Evolutionary conservation across 768 basidiomycete genomes (phyloP).

Genomic region (Rhodotorula graminis): DNA sequence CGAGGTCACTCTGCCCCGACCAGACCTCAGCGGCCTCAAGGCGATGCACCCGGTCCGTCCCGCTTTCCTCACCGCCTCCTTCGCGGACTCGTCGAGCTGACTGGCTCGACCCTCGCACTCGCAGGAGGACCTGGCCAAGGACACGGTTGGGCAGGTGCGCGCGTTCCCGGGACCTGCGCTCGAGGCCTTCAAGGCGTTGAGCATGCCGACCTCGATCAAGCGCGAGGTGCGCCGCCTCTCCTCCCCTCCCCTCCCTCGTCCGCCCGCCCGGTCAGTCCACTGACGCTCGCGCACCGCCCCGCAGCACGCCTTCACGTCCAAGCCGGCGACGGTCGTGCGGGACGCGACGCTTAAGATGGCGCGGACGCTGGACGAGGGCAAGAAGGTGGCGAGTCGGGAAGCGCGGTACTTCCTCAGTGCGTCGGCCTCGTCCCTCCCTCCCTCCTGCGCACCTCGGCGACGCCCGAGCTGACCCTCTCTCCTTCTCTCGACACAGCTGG

Average conservation of each 20-base stretch:
- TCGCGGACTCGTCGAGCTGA: background rate
- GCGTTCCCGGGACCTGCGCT: constrained; percentile 12
- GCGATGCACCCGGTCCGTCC: constrained; percentile 20
- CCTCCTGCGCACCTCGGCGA: background rate
- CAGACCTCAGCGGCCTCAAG: constrained; percentile 5
- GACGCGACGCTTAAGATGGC: constrained; percentile 12
- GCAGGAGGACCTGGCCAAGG: constrained; percentile 20
- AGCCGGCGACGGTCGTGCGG: constrained; percentile 28
- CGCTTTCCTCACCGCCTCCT: background rate
- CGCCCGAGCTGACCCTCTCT: background rate
- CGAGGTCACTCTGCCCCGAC: constrained; percentile 25
- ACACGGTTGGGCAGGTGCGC: constrained; percentile 15
- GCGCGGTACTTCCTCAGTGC: constrained; percentile 23
- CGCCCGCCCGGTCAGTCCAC: background rate
- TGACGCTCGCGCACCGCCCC: too few relatives aligned
- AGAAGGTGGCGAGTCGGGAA: constrained; percentile 10
- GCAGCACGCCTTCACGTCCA: constrained; percentile 14
- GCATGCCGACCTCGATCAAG: constrained; percentile 6
- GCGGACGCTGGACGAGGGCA: constrained; percentile 12
- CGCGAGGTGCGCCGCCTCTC: constrained; percentile 15
- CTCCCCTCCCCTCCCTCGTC: too few relatives aligned
- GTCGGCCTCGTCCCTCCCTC: background rate
- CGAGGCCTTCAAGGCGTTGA: constrained; percentile 27
- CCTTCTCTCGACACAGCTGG: constrained; percentile 5
- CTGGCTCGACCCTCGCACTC: too few relatives aligned